These are phyloP conservation scores for Rosa multiflora DNA, from an alignment of 306 rosid species.

Conservation along the genomic window DNA sequence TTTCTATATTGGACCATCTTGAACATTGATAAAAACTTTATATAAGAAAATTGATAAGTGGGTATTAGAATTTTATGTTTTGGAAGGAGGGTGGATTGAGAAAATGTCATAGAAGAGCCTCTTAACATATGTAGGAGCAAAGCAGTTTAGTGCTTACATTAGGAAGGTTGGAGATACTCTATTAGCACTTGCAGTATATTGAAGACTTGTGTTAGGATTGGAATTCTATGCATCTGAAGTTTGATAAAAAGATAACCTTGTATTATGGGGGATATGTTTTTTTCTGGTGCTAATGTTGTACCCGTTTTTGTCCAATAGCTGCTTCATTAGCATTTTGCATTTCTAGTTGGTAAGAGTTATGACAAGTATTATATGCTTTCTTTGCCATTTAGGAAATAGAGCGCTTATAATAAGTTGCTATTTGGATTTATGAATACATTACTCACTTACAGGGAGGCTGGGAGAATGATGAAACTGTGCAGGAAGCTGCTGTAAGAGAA, in stretches of 20 bases:
- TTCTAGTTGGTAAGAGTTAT: neutral
- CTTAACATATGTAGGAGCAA: neutral
- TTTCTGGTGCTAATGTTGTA: neutral
- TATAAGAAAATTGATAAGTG: neutral
- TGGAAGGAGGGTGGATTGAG: neutral
- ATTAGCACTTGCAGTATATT: neutral
- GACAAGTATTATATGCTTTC: neutral
- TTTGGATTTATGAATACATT: neutral
- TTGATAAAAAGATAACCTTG: neutral
- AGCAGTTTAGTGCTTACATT: neutral
- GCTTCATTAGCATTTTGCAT: neutral
- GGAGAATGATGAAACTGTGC: constrained; percentile 62
- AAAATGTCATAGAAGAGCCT: neutral
- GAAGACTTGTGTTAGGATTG: neutral
- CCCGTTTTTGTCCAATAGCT: neutral
- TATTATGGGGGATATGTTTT: neutral
- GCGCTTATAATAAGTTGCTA: neutral
- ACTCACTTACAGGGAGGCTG: constrained; percentile 50
- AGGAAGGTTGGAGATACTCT: neutral
- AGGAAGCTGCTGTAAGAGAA: constrained; percentile 56
- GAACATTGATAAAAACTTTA: neutral
- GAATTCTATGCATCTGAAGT: neutral
- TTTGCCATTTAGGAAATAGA: neutral
- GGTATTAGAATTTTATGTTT: neutral
- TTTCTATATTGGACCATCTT: neutral